Conservation (phyloP, 768 basidiomycete genomes). For the Boletus subcaerulescens region DNA sequence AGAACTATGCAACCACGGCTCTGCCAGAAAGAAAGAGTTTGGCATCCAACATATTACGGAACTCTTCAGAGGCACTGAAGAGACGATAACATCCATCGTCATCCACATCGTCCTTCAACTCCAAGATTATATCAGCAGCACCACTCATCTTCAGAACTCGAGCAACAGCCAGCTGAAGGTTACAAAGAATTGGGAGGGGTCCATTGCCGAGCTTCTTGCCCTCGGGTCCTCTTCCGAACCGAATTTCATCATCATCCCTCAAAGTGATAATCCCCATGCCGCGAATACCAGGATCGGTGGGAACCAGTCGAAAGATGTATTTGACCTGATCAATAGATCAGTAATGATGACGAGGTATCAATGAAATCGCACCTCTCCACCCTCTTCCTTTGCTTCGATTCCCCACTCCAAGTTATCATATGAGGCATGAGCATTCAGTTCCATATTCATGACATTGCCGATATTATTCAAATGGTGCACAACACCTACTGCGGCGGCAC, state of each 20-base stretch:
- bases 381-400: slow-evolving; percentile 1
- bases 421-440: neutral
- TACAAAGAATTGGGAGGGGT: neutral
- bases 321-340: neutral
- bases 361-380: neutral
- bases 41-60: neutral
- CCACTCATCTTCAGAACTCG: slow-evolving; percentile 6
- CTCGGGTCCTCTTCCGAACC: neutral
- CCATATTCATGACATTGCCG: slow-evolving; percentile 2
- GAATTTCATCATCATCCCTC: slow-evolving; percentile 3
- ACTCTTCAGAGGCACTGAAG: neutral
- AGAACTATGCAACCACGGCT: neutral
- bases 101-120: slow-evolving; percentile 2
- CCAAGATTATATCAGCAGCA: slow-evolving; percentile 2
- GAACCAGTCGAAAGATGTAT: neutral
- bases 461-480: neutral
- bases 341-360: neutral
- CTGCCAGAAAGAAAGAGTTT: neutral
- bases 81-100: neutral
- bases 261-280: neutral
- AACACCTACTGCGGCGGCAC: neutral
- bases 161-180: slow-evolving; percentile 4
- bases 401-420: neutral
- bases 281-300: neutral
- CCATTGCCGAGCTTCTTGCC: neutral